phyloP scores from a whole-genome alignment of 1,139 yeast species.

The Blastobotrys niveus region DNA sequence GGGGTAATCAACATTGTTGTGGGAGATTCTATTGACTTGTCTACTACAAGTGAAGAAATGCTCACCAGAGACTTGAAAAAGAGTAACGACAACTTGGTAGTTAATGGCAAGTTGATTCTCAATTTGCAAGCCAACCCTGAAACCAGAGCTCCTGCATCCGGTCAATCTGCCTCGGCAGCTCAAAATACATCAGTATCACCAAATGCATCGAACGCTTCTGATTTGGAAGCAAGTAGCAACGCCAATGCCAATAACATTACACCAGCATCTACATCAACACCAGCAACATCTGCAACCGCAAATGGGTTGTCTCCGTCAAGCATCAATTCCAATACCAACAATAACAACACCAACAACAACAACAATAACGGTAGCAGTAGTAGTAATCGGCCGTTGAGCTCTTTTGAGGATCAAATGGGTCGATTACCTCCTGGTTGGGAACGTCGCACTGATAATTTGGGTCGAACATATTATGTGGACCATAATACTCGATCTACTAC shows the following conservation, averaged over 20 bases:
- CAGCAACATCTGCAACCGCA: not conserved
- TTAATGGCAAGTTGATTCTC: constrained; percentile 84
- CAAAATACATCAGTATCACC: constrained; percentile 10
- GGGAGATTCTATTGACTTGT: constrained; percentile 80
- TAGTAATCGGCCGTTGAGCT: constrained; percentile 36
- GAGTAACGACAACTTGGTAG: constrained; percentile 86
- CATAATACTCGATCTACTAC: constrained; percentile 97
- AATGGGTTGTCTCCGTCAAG: not conserved
- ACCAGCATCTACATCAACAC: constrained; percentile 9
- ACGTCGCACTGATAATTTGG: constrained; percentile 93
- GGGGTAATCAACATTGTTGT: constrained; percentile 92
- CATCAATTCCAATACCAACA: constrained; percentile 3
- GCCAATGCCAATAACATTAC: not conserved
- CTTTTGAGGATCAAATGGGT: constrained; percentile 96
- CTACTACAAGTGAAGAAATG: constrained; percentile 61
- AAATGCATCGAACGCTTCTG: not conserved
- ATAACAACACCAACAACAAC: not conserved
- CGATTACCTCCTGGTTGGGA: constrained; percentile 99
- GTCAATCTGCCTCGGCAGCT: constrained; percentile 26
- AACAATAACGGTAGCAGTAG: too few relatives aligned
- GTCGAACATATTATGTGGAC: constrained; percentile 95
- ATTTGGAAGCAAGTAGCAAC: constrained; percentile 4
- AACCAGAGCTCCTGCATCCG: constrained; percentile 40
- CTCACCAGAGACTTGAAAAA: constrained; percentile 87
- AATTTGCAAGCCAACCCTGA: constrained; percentile 42